phyloP scores from a whole-genome alignment of 352 stramenopile species.

The Globisporangium rhizosaccharum region DNA sequence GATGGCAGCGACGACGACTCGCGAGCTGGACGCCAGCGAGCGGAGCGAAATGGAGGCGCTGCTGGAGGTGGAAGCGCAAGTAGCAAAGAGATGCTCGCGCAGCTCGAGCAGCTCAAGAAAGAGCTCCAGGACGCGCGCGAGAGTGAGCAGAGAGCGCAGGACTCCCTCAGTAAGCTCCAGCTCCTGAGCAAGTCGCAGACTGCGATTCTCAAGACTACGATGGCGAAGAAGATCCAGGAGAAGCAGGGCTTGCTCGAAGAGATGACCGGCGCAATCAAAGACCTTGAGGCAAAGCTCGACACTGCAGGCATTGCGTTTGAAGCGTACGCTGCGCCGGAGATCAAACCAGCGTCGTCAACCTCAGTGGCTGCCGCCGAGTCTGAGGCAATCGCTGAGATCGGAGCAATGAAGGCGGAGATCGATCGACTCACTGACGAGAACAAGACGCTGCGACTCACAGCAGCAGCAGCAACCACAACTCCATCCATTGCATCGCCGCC shows the following conservation, averaged over 20 bases:
- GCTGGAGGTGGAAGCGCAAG: slow-evolving; percentile 4
- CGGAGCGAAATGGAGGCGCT: slow-evolving; percentile 3
- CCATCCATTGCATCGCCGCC: not conserved
- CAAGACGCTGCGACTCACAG: slow-evolving; percentile 34
- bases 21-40: not conserved
- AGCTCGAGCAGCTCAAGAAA: slow-evolving; percentile 51
- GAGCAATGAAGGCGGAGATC: slow-evolving; percentile 70
- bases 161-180: slow-evolving; percentile 77
- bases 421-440: slow-evolving; percentile 70
- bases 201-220: slow-evolving; percentile 78
- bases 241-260: slow-evolving; percentile 64
- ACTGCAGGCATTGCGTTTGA: slow-evolving; percentile 36
- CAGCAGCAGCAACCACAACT: not conserved
- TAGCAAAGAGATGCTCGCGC: slow-evolving; percentile 20
- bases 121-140: slow-evolving; percentile 54
- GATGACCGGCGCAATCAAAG: slow-evolving; percentile 52
- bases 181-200: slow-evolving; percentile 83
- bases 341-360: slow-evolving; percentile 5
- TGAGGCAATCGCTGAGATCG: slow-evolving; percentile 52
- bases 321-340: slow-evolving; percentile 19
- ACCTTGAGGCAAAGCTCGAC: slow-evolving; percentile 56
- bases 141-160: slow-evolving; percentile 67
- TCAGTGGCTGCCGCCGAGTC: slow-evolving; percentile 20
- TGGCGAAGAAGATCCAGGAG: slow-evolving; percentile 75
- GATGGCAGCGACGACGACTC: slow-evolving; percentile 11